These are phyloP conservation scores for Torulaspora gathmanii DNA, from an alignment of 805 yeast genomes.

Conservation along the genomic window DNA sequence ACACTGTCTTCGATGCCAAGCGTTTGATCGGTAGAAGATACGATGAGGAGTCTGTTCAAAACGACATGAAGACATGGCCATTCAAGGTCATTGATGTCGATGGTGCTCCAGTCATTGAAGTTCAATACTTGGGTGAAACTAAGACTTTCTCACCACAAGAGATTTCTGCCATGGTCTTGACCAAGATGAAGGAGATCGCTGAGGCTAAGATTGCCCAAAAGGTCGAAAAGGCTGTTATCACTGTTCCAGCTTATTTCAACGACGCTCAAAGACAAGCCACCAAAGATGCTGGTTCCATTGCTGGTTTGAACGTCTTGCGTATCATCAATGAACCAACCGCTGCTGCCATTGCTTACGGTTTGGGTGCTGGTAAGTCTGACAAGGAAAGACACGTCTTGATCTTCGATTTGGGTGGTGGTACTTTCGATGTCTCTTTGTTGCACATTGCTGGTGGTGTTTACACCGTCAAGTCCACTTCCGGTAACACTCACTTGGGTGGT, in stretches of 20 bases:
- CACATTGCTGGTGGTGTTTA: slow-evolving; percentile 94
- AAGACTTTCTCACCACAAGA: slow-evolving; percentile 71
- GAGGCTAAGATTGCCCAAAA: slow-evolving; percentile 69
- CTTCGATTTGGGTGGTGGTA: slow-evolving; percentile 98
- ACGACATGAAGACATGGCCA: slow-evolving; percentile 89
- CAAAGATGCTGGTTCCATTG: slow-evolving; percentile 77
- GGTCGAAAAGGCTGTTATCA: slow-evolving; percentile 70
- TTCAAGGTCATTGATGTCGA: slow-evolving; percentile 62
- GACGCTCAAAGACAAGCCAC: slow-evolving; percentile 80
- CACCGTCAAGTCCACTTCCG: slow-evolving; percentile 97
- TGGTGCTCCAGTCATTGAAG: slow-evolving; percentile 66
- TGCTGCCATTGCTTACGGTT: slow-evolving; percentile 98
- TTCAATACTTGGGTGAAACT: slow-evolving; percentile 63
- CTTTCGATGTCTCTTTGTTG: slow-evolving; percentile 92
- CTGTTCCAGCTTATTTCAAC: slow-evolving; percentile 78
- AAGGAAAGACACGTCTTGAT: slow-evolving; percentile 85
- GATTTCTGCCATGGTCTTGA: slow-evolving; percentile 70
- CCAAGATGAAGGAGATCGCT: slow-evolving; percentile 79
- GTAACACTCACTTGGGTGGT: slow-evolving; percentile 99
- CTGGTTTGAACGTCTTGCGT: slow-evolving; percentile 73
- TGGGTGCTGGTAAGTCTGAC: slow-evolving; percentile 80
- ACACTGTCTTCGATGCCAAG: slow-evolving; percentile 80
- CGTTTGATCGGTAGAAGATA: slow-evolving; percentile 78
- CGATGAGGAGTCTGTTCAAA: slow-evolving; percentile 72
- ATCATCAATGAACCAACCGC: slow-evolving; percentile 86